A percentile compares a stretch with the other conserved stretches of the same genome.
Evolutionary conservation across 495 filamentous ascomycete genomes (phyloP).

Genomic region (Trichocladium antarcticum): DNA sequence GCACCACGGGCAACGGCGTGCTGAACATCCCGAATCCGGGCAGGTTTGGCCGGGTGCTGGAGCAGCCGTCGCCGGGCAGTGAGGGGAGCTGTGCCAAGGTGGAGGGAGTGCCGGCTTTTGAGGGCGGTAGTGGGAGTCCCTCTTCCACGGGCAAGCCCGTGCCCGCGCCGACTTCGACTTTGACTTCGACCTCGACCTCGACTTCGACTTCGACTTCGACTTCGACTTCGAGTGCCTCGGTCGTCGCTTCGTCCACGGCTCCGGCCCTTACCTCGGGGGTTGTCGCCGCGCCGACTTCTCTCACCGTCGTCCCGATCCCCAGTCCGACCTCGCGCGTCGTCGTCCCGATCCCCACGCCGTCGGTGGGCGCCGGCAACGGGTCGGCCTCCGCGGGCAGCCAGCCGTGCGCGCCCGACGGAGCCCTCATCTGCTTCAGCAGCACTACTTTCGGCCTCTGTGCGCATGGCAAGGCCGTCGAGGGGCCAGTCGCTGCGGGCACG

Average conservation of each 20-base stretch:
- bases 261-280: too few species aligned
- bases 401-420: conserved; percentile 10
- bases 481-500: conserved; percentile 13
- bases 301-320: too few species aligned
- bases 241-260: too few species aligned
- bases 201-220: background rate
- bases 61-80: conserved; percentile 23
- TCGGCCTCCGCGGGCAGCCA: conserved; percentile 7
- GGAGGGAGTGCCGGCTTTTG: conserved; percentile 12
- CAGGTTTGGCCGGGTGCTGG: conserved; percentile 14
- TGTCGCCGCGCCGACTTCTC: too few species aligned
- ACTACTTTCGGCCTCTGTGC: conserved; percentile 15
- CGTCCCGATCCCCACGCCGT: background rate
- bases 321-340: background rate
- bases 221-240: background rate
- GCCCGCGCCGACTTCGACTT: background rate
- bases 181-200: background rate
- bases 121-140: conserved; percentile 8
- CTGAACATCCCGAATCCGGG: conserved; percentile 25
- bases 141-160: background rate
- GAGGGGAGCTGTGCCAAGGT: conserved; percentile 49
- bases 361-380: background rate
- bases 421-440: conserved; percentile 12
- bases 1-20: conserved; percentile 14
- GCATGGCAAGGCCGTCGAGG: conserved; percentile 8